Evolutionary conservation across 1,284 basidiomycete genomes (phyloP), one percentile per base, ranked within the genome.

Genomic region (Apiotrichum akiyoshidainum): DNA sequence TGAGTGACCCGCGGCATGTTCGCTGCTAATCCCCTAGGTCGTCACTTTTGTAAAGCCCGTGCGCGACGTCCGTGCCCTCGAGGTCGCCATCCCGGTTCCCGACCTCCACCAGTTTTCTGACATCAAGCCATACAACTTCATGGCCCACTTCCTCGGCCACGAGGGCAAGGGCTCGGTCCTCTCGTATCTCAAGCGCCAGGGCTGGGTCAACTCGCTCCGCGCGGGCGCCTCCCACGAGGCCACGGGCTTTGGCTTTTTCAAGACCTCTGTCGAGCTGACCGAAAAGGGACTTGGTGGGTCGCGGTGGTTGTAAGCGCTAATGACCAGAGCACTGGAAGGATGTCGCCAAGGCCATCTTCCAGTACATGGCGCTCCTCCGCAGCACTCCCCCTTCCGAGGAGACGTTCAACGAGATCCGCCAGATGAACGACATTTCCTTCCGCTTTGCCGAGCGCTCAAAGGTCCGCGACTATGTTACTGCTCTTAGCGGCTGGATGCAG

Each of bases 131-230:
- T 85, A 83, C 4, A 80, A 85, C 63, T 89, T 93, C 74, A 73
- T 99, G 19, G 83, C 86, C 2, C 92, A 97, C 76, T 87, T 96
- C 71, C 79, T 97, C 50, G 96, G 96, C 0, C 95, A 99, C 75
- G 97, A 99, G 79, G 97, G 96, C 5, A 86, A 89, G 41, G 96
- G 96, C 1, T 97, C 93, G 0, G 80, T 99, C 45, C 84, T 94
- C 66, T 92, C 92, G 1, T 92, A 93, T 75, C 82, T 99, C 62
- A 99, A 98, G 80, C 82, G 84, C 66, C 88, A 89, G 71, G 92
- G 94, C 6, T 98, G 94, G 94, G 85, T 89, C 52, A 93, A 90
- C 57, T 82, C 82, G 22, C 81, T 99, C 48, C 86, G 84, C 57
- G 83, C 87, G 44, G 92, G 90, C 5, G 82, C 85, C 2, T 87